These are phyloP conservation scores for Arachnomyces sp. DNA, from an alignment of 2,329 filamentous ascomycete genomes.

Conservation along the genomic window DNA sequence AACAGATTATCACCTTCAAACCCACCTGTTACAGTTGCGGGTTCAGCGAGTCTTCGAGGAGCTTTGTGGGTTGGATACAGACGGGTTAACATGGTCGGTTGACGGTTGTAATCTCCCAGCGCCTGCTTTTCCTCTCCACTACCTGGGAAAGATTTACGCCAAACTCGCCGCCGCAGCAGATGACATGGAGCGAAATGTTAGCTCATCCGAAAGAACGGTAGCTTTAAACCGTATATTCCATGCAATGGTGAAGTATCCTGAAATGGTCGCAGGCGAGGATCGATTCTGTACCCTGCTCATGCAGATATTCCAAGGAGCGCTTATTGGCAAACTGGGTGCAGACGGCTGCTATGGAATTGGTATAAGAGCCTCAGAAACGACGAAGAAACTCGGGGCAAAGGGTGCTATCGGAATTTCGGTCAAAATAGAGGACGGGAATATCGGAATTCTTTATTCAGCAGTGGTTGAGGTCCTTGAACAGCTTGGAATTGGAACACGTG, in stretches of 20 bases:
- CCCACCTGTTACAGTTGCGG: constrained; percentile 33
- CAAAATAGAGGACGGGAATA: constrained; percentile 45
- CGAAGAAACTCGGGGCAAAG: constrained; percentile 27
- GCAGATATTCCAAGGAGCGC: constrained; percentile 27
- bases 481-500: constrained; percentile 30
- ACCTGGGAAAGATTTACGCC: constrained; percentile 31
- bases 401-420: constrained; percentile 39
- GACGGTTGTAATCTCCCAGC: constrained; percentile 45
- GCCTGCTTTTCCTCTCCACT: constrained; percentile 34
- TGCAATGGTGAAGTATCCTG: constrained; percentile 38
- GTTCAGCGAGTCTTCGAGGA: constrained; percentile 34
- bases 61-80: constrained; percentile 20
- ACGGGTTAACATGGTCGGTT: constrained; percentile 34
- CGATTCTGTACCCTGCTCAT: constrained; percentile 44
- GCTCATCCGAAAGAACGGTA: constrained; percentile 12
- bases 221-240: constrained; percentile 31
- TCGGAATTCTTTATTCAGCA: constrained; percentile 38
- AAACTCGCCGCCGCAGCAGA: constrained; percentile 29
- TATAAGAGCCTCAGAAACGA: constrained; percentile 31
- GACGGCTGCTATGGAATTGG: constrained; percentile 45
- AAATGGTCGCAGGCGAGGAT: constrained; percentile 39
- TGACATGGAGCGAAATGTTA: too few species aligned
- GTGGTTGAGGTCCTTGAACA: constrained; percentile 40
- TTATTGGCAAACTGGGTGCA: constrained; percentile 44
- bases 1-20: constrained; percentile 28